Evolutionary conservation across 2,329 filamentous ascomycete species (phyloP).

Genomic region (Rhynchosporium secalis): DNA sequence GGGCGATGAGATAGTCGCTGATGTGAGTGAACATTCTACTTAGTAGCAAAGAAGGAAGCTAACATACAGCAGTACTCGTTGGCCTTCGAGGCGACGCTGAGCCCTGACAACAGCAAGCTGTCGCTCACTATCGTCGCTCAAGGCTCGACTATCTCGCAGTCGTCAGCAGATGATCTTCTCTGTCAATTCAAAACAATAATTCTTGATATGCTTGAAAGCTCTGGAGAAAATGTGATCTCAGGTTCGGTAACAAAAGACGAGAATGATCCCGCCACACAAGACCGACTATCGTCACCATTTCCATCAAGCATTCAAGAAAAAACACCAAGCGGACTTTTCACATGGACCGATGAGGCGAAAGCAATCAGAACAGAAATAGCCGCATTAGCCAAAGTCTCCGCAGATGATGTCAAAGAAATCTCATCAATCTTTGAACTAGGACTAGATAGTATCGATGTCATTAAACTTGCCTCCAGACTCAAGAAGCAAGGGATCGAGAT

Average conservation of each 20-base stretch:
- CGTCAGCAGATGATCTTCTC: slow-evolving; percentile 44
- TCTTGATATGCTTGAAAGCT: slow-evolving; percentile 22
- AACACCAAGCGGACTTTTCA: slow-evolving; percentile 10
- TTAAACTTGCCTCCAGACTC: slow-evolving; percentile 76
- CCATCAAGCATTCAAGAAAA: neutral
- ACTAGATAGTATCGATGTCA: slow-evolving; percentile 88
- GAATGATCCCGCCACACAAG: neutral
- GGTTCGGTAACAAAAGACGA: neutral
- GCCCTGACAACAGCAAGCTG: slow-evolving; percentile 47
- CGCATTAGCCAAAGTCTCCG: slow-evolving; percentile 55
- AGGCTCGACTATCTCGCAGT: slow-evolving; percentile 43
- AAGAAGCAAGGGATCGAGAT: slow-evolving; percentile 60
- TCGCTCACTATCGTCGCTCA: slow-evolving; percentile 61
- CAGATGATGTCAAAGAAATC: slow-evolving; percentile 52
- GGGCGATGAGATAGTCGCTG: slow-evolving; percentile 46
- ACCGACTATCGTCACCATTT: neutral
- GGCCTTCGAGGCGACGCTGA: slow-evolving; percentile 70
- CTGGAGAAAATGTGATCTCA: slow-evolving; percentile 24
- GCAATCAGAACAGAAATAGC: slow-evolving; percentile 63
- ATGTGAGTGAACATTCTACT: slow-evolving; percentile 38
- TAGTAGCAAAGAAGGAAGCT: slow-evolving; percentile 15
- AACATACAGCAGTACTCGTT: slow-evolving; percentile 51
- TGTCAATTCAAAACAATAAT: slow-evolving; percentile 43
- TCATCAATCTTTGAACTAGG: slow-evolving; percentile 79
- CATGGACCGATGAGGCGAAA: slow-evolving; percentile 58